phyloP scores from a whole-genome alignment of 345 rosid genomes.

The Carallia pectinifolia region DNA sequence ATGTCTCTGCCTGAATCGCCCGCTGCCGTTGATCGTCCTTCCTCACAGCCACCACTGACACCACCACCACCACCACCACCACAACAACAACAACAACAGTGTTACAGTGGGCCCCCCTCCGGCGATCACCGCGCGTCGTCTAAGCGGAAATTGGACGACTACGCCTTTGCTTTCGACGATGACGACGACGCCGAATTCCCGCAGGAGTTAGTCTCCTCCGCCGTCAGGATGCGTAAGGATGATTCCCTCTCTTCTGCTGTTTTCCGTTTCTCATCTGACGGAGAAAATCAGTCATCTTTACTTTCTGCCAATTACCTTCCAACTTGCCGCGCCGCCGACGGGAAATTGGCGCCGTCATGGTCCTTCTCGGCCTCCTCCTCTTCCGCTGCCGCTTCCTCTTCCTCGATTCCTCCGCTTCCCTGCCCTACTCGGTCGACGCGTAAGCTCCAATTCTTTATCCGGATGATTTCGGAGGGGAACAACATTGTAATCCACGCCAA shows the following conservation, averaged over 20 bases:
- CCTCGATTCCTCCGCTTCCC: background rate
- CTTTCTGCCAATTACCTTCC: slow-evolving; percentile 1
- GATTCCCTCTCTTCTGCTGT: slow-evolving; percentile 34
- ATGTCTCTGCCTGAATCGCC: slow-evolving; percentile 50
- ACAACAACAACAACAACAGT: slow-evolving; percentile 6
- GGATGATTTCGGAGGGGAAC: slow-evolving; percentile 66
- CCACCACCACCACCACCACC: no score
- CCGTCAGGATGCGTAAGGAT: slow-evolving; percentile 59
- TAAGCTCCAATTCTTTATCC: slow-evolving; percentile 66
- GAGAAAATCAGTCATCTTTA: slow-evolving; percentile 20
- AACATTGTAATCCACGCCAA: slow-evolving; percentile 68
- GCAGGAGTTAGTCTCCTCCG: slow-evolving; percentile 29
- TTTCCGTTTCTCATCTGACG: slow-evolving; percentile 32
- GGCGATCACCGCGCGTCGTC: slow-evolving; percentile 37
- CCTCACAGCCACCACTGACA: no score
- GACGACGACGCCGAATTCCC: slow-evolving; percentile 14
- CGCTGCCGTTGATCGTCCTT: slow-evolving; percentile 36
- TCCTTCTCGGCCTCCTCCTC: slow-evolving; percentile 24
- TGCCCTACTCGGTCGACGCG: slow-evolving; percentile 37
- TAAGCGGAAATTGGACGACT: slow-evolving; percentile 82
- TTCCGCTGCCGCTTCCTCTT: slow-evolving; percentile 9
- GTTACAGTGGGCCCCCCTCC: slow-evolving; percentile 21
- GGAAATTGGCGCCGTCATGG: slow-evolving; percentile 10
- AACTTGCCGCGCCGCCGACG: slow-evolving; percentile 23
- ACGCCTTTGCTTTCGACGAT: slow-evolving; percentile 35